Evolutionary conservation across 441 rosid genomes (phyloP).

Genomic region (Corymbia citriodora): DNA sequence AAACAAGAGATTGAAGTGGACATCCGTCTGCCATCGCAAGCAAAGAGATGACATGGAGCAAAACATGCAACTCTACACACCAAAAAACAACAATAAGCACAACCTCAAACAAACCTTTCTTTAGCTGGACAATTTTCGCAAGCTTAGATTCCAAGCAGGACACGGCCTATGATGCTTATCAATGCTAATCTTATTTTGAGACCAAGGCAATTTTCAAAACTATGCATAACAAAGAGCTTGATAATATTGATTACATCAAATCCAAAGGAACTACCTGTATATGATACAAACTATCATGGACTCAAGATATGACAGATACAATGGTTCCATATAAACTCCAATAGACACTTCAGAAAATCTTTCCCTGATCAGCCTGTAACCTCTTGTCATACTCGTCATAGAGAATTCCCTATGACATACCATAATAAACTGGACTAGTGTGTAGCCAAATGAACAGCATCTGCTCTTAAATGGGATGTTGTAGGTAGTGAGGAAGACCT

Average conservation of each 20-base stretch:
- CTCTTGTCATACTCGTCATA: constrained; percentile 80
- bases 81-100: too few relatives aligned
- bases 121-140: too few relatives aligned
- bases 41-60: too few relatives aligned
- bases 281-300: neutral
- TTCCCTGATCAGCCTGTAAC: constrained; percentile 30
- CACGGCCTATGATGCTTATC: neutral
- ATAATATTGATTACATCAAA: neutral
- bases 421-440: neutral
- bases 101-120: too few relatives aligned
- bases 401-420: constrained; percentile 73
- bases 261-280: neutral
- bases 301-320: neutral
- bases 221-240: neutral
- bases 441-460: neutral
- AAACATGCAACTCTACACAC: too few relatives aligned
- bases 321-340: too few relatives aligned
- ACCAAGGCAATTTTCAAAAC: neutral
- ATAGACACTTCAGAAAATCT: too few relatives aligned
- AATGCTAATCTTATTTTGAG: neutral
- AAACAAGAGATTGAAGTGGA: too few relatives aligned
- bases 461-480: neutral
- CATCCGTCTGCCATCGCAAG: too few relatives aligned
- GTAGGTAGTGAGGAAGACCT: too few relatives aligned
- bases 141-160: too few relatives aligned